Evolutionary conservation across 495 filamentous ascomycete genomes (phyloP), one percentile per base, ranked within the genome.

Genomic region (Tuber umbilicatum): DNA sequence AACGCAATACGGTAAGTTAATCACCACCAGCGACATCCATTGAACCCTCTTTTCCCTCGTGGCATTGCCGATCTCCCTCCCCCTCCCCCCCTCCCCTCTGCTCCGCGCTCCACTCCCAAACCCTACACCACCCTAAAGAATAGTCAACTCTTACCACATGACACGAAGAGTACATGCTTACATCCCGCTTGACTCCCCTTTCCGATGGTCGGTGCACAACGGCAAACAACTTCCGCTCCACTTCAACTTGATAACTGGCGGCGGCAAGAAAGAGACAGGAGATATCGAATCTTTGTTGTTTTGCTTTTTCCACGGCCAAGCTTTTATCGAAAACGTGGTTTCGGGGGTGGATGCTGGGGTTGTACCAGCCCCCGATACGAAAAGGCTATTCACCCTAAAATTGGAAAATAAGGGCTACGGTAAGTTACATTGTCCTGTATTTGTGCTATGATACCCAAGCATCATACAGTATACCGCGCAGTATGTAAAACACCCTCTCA

Each of bases 11-110:
- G 55, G 55, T 35, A 64, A 35, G 55, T 31, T 27, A 35, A 16
- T 31, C 55, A 35, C 55, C 55, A 31, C 27, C 55, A 64, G 35
- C 27, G 27, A 35, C 27, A 35, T 64, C 55, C 50, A n/a, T n/a
- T 60, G n/a, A 60, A 27, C 10, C 5, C 55, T 31, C 55, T 64
- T 35, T 64, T 64, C 55, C 55, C 55, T 64, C 55, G 55, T 64
- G 55, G 55, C 55, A 64, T 64, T 64, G 55, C 55, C 35, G 55
- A 64, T 64, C 55, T 64, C 55, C 50, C 14, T 64, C 27, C 55
- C 55, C 27, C 12, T 27, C 55, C 31, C 17, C 31, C 55, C 55
- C 27, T 1, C 27, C 55, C 14, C 31, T 35, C 27, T 27, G 4
- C 55, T 64, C 55, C 55, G 16, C 12, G 14, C 55, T 35, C 14